A percentile compares a stretch with the other conserved stretches of the same genome.
Conservation (phyloP, 345 rosid species). For the Syzygium jambos region DNA sequence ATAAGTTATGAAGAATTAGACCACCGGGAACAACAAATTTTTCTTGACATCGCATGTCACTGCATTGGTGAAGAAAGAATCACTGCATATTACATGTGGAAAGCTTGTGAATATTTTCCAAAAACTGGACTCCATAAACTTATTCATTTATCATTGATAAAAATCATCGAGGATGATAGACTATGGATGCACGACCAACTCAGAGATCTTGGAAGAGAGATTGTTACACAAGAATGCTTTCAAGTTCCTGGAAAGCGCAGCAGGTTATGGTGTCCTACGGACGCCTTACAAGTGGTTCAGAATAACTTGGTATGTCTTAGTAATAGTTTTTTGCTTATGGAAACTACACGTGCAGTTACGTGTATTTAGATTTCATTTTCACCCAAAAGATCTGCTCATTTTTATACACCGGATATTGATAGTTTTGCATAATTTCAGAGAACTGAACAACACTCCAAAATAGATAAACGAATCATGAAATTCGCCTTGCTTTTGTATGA, state of each 20-base stretch:
- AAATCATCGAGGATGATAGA: fast-evolving
- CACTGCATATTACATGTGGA: background rate
- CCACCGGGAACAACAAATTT: fast-evolving
- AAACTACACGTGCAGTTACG: fast-evolving
- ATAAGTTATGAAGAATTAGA: background rate
- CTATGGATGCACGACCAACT: background rate
- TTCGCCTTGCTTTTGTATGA: background rate
- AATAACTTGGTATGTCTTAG: background rate
- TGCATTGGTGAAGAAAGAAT: background rate
- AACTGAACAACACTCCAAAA: background rate
- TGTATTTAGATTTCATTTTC: background rate
- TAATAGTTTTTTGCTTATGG: background rate
- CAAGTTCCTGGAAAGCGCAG: background rate
- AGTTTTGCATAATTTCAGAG: background rate
- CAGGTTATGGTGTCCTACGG: fast-evolving
- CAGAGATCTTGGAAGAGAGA: background rate
- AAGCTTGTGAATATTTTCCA: background rate
- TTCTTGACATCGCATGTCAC: background rate
- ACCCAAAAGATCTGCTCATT: fast-evolving
- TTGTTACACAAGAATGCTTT: fast-evolving
- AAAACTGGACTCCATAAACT: fast-evolving
- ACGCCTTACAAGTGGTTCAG: background rate
- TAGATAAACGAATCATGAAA: too few relatives aligned
- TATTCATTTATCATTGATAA: background rate
- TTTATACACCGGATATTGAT: background rate